phyloP scores from a whole-genome alignment of 2,329 filamentous ascomycete genomes.

The Paradendryphiella salina region DNA sequence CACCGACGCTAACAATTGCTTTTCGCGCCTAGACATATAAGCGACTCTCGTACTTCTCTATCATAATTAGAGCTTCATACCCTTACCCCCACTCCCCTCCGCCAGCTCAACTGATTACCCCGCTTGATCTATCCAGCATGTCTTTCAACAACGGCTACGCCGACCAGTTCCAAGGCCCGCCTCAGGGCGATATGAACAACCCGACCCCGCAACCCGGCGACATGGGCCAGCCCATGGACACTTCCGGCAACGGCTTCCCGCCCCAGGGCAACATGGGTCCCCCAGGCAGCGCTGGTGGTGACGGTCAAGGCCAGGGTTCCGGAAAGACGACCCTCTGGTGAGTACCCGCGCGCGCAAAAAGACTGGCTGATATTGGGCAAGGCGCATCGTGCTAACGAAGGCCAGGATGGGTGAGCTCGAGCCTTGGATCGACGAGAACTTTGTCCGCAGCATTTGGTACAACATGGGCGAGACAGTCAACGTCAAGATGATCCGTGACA shows the following conservation, averaged over 20 bases:
- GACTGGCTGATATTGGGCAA: not conserved
- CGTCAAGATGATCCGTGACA: constrained; percentile 99
- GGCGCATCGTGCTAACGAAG: constrained; percentile 25
- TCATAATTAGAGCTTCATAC: constrained; percentile 40
- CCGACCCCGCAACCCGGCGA: constrained; percentile 51
- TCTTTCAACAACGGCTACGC: constrained; percentile 67
- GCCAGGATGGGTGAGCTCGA: constrained; percentile 97
- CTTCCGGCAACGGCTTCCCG: constrained; percentile 55
- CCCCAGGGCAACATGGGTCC: constrained; percentile 53
- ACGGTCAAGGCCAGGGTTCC: constrained; percentile 47
- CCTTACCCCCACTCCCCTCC: constrained; percentile 21
- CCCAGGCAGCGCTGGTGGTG: constrained; percentile 44
- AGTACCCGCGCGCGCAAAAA: constrained; percentile 25
- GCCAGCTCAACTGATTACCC: constrained; percentile 21
- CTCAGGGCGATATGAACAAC: constrained; percentile 56
- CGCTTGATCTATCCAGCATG: constrained; percentile 54
- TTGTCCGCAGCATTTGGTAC: constrained; percentile 93
- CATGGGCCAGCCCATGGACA: constrained; percentile 62
- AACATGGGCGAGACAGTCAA: constrained; percentile 93
- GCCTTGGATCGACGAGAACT: constrained; percentile 99
- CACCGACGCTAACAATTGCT: constrained; percentile 35
- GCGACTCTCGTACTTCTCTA: constrained; percentile 27
- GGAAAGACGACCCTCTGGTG: constrained; percentile 59
- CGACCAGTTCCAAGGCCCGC: constrained; percentile 63
- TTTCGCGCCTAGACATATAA: constrained; percentile 27